phyloP scores from a whole-genome alignment of 495 filamentous ascomycete genomes.

The Penicillium cataractarum region DNA sequence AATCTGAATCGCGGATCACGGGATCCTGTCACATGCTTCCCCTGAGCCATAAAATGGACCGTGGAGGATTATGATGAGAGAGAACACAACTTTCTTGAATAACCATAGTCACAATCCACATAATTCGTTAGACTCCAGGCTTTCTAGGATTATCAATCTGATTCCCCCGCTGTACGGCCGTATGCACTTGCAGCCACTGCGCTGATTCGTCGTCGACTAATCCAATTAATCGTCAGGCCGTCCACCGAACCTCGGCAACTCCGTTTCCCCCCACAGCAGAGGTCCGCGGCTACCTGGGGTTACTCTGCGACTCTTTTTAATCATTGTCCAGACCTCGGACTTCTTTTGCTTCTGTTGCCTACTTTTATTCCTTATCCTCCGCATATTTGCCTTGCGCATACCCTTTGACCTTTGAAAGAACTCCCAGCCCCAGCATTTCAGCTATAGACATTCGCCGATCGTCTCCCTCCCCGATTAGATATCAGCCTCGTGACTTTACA shows the following conservation, averaged over 20 bases:
- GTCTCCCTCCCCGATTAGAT: conserved; percentile 1
- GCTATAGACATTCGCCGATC: conserved; percentile 1
- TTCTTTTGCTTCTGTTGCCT: neutral
- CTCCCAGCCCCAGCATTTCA: neutral
- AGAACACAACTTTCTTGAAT: neutral
- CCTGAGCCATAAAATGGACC: neutral
- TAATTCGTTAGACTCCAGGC: neutral
- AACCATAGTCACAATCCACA: neutral
- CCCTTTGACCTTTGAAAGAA: conserved; percentile 1
- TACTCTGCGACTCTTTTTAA: conserved; percentile 17
- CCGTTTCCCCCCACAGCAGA: conserved; percentile 32
- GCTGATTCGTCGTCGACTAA: conserved; percentile 2
- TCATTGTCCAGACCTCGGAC: neutral
- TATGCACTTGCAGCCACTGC: neutral
- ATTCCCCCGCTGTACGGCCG: neutral
- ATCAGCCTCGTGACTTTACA: neutral
- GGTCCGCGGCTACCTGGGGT: conserved; percentile 33
- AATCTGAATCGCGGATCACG: neutral
- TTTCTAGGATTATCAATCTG: conserved; percentile 1
- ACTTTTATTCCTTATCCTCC: neutral
- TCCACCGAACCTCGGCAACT: conserved; percentile 42
- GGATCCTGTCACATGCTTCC: conserved; percentile 1
- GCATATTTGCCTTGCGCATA: neutral
- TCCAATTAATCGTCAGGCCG: conserved; percentile 19
- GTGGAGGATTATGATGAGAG: neutral